phyloP scores from a whole-genome alignment of 2,329 filamentous ascomycete genomes.

The Calonectria hongkongensis region DNA sequence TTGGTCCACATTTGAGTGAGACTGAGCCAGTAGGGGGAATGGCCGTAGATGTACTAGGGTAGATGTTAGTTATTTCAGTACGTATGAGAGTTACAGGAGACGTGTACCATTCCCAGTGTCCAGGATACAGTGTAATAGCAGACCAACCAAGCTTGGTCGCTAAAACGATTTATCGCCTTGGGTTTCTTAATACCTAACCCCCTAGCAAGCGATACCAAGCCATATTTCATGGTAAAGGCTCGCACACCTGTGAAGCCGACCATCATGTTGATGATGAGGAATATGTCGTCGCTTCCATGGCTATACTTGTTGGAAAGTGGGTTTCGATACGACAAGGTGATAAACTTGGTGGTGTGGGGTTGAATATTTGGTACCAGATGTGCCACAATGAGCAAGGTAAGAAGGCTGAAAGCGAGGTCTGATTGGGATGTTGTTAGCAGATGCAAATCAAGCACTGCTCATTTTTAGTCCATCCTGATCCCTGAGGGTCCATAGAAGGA shows the following conservation, averaged over 20 bases:
- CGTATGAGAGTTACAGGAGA: not conserved
- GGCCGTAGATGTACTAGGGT: slow-evolving; percentile 84
- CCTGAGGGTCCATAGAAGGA: not conserved
- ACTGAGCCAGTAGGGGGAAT: slow-evolving; percentile 86
- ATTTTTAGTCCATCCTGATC: too few relatives aligned
- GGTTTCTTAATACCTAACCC: slow-evolving; percentile 81
- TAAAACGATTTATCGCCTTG: slow-evolving; percentile 88
- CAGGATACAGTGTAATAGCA: slow-evolving; percentile 89
- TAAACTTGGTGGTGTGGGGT: slow-evolving; percentile 1
- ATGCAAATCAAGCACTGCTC: not conserved
- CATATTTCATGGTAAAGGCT: slow-evolving; percentile 88
- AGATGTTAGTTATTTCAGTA: not conserved
- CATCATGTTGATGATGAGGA: not conserved
- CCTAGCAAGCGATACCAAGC: slow-evolving; percentile 86
- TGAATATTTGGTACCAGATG: slow-evolving; percentile 11
- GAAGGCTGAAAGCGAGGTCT: slow-evolving; percentile 84
- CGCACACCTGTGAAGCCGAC: slow-evolving; percentile 84
- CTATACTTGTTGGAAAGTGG: not conserved
- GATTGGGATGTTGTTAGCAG: not conserved
- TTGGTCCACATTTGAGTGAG: slow-evolving; percentile 86
- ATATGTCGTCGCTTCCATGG: not conserved
- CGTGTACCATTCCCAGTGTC: slow-evolving; percentile 86
- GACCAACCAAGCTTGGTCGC: slow-evolving; percentile 93
- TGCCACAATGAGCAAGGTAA: not conserved
- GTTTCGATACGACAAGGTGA: slow-evolving; percentile 5